Conservation (phyloP, 192 early-diverging fungal species). For the Spizellomyces sp. region DNA sequence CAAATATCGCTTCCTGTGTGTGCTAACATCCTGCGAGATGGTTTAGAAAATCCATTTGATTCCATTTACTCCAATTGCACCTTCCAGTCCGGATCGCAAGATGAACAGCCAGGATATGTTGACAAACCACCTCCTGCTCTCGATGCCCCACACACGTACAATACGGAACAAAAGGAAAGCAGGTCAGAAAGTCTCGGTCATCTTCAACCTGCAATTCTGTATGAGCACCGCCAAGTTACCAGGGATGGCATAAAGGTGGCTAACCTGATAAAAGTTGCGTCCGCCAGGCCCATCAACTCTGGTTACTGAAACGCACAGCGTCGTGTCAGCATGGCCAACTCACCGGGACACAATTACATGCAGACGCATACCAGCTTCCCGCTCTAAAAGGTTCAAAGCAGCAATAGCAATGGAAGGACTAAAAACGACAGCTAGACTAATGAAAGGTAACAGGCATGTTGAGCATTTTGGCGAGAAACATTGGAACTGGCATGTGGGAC, state of each 20-base stretch:
- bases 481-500: background rate
- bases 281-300: background rate
- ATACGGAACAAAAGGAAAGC: constrained; percentile 1
- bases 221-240: too few species aligned
- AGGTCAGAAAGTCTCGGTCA: background rate
- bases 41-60: constrained; percentile 10
- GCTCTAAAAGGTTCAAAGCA: background rate
- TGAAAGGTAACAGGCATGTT: background rate
- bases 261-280: constrained; percentile 4
- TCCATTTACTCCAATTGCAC: background rate
- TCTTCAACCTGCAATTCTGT: background rate
- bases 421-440: constrained; percentile 8
- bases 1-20: background rate
- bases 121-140: constrained; percentile 6
- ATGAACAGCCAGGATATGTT: constrained; percentile 25
- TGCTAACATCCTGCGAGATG: background rate
- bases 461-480: background rate
- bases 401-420: background rate
- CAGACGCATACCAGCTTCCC: background rate
- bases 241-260: too few species aligned
- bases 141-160: constrained; percentile 6
- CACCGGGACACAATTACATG: too few species aligned
- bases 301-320: background rate
- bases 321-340: too few species aligned
- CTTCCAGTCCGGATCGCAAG: background rate